A percentile compares a stretch with the other conserved stretches of the same genome.
Conservation (phyloP, 805 yeast genomes). For the Jamesozyma gamospora region DNA sequence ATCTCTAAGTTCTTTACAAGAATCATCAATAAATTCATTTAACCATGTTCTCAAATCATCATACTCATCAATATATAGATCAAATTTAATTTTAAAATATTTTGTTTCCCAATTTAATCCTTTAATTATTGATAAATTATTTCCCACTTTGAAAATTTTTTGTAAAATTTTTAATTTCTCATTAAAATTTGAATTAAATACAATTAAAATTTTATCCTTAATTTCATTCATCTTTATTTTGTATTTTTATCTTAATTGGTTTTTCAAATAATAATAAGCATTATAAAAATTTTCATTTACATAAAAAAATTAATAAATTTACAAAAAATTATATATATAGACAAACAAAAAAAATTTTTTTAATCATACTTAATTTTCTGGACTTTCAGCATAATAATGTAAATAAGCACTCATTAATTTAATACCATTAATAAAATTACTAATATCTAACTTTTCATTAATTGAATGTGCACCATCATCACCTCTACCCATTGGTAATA, state of each 20-base stretch:
- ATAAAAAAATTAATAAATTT: background rate
- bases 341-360: background rate
- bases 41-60: constrained; percentile 28
- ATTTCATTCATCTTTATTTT: too few relatives aligned
- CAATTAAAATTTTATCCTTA: constrained; percentile 4
- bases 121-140: constrained; percentile 16
- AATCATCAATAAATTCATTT: constrained; percentile 31
- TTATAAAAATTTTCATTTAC: background rate
- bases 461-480: constrained; percentile 99
- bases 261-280: too few relatives aligned
- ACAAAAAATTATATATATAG: background rate
- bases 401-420: constrained; percentile 89
- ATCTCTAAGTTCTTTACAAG: constrained; percentile 33
- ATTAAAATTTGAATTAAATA: background rate
- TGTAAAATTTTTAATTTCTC: background rate
- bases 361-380: constrained; percentile 14
- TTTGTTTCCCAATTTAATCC: constrained; percentile 22
- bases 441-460: constrained; percentile 83
- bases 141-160: too few relatives aligned
- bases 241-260: too few relatives aligned
- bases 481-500: constrained; percentile 97
- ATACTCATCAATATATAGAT: constrained; percentile 25
- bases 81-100: constrained; percentile 25
- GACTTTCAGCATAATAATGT: constrained; percentile 60
- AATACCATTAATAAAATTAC: constrained; percentile 87